These are phyloP conservation scores for Lophiostoma macrostomum DNA, from an alignment of 495 filamentous ascomycete species.

Conservation along the genomic window DNA sequence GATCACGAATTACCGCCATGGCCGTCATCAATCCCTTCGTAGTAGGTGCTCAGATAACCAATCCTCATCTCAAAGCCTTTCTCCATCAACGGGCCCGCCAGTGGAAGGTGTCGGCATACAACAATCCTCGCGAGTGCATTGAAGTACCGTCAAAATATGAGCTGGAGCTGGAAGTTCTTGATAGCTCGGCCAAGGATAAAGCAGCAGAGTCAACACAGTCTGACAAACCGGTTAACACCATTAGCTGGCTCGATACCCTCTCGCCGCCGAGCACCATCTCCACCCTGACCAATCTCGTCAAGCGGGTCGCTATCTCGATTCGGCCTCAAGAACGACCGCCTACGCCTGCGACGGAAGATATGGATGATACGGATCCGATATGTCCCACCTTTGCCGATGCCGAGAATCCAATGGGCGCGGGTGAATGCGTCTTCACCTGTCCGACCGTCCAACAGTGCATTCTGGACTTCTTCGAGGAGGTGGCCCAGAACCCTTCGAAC, in stretches of 20 bases:
- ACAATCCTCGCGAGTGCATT: conserved; percentile 3
- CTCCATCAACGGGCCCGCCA: conserved; percentile 23
- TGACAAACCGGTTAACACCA: background rate
- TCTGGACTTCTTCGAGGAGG: conserved; percentile 30
- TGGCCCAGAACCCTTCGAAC: conserved; percentile 13
- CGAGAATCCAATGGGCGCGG: background rate
- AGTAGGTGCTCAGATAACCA: conserved; percentile 1
- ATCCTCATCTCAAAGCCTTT: conserved; percentile 17
- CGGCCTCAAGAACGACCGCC: background rate
- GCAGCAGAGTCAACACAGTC: background rate
- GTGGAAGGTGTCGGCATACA: conserved; percentile 8
- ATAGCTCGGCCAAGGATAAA: background rate
- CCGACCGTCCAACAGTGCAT: conserved; percentile 13
- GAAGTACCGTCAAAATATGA: background rate
- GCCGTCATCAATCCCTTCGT: conserved; percentile 12
- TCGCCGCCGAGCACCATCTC: background rate
- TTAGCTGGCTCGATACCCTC: conserved; percentile 8
- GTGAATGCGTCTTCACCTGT: conserved; percentile 31
- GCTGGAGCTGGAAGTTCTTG: no score
- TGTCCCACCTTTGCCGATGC: conserved; percentile 26
- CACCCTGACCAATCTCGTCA: background rate
- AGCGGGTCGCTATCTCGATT: background rate
- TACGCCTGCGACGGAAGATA: background rate
- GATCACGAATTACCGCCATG: conserved; percentile 23
- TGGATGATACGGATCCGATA: conserved; percentile 2